Base-by-base conservation (phyloP, 768 basidiomycete genomes). In the Clitopilus hobsonii region DNA sequence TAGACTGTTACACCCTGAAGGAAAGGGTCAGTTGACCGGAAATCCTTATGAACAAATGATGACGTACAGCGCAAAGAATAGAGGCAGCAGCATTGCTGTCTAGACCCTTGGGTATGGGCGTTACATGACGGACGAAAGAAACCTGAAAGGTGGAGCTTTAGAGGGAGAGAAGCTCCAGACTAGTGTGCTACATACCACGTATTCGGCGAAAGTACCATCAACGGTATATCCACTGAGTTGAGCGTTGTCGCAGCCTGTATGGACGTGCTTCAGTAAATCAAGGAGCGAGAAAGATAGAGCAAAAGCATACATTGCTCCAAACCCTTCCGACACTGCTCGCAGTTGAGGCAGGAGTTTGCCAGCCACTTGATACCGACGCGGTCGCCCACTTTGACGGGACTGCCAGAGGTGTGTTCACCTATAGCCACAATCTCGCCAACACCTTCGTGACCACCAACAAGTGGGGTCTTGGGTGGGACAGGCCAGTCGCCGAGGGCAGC, bases 281-380 rank as follows among this genome's bases (percentile, higher is more conserved):
- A 22, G 28, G 32, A 18, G 7, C 13, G 22, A 5, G 22, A 50
- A 25, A 16, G 50, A 28, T 16, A 20, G 6, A 53, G 2, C 29
- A n/a, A 22, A 27, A 13, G 5, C 80, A n/a, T 49, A 86, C 88
- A 80, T 71, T 89, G 85, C 60, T 94, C 91, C 51, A 77, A 71
- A n/a, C 89, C 89, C 53, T 85, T 82, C 49, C 83, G 75, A 68
- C 92, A 95, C 52, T 78, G 77, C 67, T 89, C 87, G 67, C 91
- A 94, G 56, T 85, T 72, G 11, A 86, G 72, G 64, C 91, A 92
- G 11, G 62, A 84, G 63, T 86, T 76, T 1, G 88, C 87, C 13
- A 88, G 71, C 86, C 86, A 89, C 67, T 94, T 93, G 71, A 94
- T 82, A 4, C 91, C 91, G 41, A 93, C 90, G 11, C 88, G 80